Evolutionary conservation across 2,329 filamentous ascomycete genomes (phyloP), one percentile per base, ranked within the genome.

Genomic region (Cladosporium oxysporum): DNA sequence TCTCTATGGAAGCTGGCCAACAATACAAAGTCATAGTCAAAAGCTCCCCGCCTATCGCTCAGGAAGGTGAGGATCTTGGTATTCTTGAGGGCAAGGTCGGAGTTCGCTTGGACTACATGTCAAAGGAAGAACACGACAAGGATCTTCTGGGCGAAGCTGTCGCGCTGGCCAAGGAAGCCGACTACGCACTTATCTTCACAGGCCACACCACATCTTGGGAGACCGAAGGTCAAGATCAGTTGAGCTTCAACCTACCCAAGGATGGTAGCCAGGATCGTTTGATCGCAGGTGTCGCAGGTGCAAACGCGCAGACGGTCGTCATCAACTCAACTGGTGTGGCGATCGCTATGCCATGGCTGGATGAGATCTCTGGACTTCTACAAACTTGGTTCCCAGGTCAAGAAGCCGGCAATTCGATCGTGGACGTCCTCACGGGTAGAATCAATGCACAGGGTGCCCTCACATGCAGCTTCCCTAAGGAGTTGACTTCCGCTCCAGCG

Each of bases 401-500:
- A 72, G 91, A 95, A 80, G 90, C 89, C 5, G 91, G 91, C 5
- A 92, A 93, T 73, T 89, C 88, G 11, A 89, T 96, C 68, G 91
- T 90, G 0, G 91, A 94, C 69, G 84, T 94, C 1, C 81, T 94
- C 0, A 91, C 91, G 68, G 90, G 91, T 53, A 85, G 88, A 67
- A 84, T 86, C 53, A 93, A 91, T 73, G 91, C 91, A 0, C 89
- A 87, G 66, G 91, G 88, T 12, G 92, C 92, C 76, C 82, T 93
- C 1, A 89, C 90, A 0, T 81, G 93, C 26, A 90, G 88, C 0
- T 92, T 91, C 76, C 90, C 90, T 4, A 83, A 72, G 37, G 65
- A 69, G 18, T 69, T 73, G 58, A 70, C 76, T 60, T 75, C 77
- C 70, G 88, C 89, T 28, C 90, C 90, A 1, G 87, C 90, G 0